These are phyloP conservation scores for Candida corydali DNA, from an alignment of 805 yeast species.

Conservation along the genomic window DNA sequence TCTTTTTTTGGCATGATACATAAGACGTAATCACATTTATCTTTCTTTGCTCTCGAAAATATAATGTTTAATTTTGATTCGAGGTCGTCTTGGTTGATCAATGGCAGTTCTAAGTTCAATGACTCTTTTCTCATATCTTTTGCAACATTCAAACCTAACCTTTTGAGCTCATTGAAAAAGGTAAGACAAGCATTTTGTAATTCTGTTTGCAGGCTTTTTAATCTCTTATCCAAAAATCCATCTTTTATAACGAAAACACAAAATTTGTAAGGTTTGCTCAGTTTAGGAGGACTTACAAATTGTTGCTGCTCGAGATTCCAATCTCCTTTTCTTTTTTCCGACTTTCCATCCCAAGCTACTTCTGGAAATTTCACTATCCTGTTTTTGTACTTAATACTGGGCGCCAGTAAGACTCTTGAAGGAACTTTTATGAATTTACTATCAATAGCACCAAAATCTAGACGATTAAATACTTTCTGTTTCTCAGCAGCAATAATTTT, in stretches of 20 bases:
- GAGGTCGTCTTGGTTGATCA: slow-evolving; percentile 3
- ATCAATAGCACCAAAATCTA: slow-evolving; percentile 8
- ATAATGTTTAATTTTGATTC: slow-evolving; percentile 2
- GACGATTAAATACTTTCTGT: slow-evolving; percentile 1
- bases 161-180: slow-evolving; percentile 6
- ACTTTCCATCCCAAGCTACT: slow-evolving; percentile 6
- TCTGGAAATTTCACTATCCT: slow-evolving; percentile 3
- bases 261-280: slow-evolving; percentile 4
- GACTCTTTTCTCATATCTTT: slow-evolving; percentile 5
- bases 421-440: slow-evolving; percentile 9
- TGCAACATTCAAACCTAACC: slow-evolving; percentile 8
- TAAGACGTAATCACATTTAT: slow-evolving; percentile 9
- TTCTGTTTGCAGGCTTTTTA: slow-evolving; percentile 5
- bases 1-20: slow-evolving; percentile 8
- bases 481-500: slow-evolving; percentile 4
- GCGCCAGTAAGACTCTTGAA: slow-evolving; percentile 9
- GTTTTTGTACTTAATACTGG: slow-evolving; percentile 7
- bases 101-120: slow-evolving; percentile 4
- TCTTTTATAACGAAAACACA: slow-evolving; percentile 6
- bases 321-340: slow-evolving; percentile 8
- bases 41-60: slow-evolving; percentile 6
- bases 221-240: neutral
- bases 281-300: slow-evolving; percentile 4
- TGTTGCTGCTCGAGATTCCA: slow-evolving; percentile 8
- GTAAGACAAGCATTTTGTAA: slow-evolving; percentile 4